phyloP scores from a whole-genome alignment of 1,139 yeast species.

The Pichia sp. region DNA sequence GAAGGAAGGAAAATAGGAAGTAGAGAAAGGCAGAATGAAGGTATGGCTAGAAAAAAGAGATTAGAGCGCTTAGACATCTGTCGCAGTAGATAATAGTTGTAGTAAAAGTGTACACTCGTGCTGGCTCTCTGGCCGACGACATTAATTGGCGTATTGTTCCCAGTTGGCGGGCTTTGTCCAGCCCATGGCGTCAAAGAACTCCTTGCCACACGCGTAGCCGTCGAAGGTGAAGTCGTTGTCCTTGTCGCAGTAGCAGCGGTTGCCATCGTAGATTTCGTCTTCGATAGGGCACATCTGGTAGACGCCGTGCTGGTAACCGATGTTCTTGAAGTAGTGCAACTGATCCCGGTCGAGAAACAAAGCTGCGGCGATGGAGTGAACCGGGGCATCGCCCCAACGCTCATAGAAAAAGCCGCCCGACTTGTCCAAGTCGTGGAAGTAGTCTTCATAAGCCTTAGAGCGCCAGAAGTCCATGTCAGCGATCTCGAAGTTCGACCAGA shows the following conservation, averaged over 20 bases:
- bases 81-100: too few species aligned
- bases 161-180: slow-evolving; percentile 51
- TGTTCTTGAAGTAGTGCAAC: slow-evolving; percentile 51
- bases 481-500: slow-evolving; percentile 57
- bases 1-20: too few species aligned
- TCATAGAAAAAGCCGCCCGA: slow-evolving; percentile 59
- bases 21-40: too few species aligned
- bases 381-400: slow-evolving; percentile 62
- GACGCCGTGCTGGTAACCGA: slow-evolving; percentile 54
- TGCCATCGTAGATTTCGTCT: slow-evolving; percentile 37
- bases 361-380: slow-evolving; percentile 54
- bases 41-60: too few species aligned
- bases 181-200: slow-evolving; percentile 47
- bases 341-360: slow-evolving; percentile 42
- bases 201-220: slow-evolving; percentile 51
- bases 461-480: slow-evolving; percentile 54
- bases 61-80: too few species aligned
- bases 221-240: slow-evolving; percentile 48
- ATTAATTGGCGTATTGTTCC: slow-evolving; percentile 34
- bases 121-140: too few species aligned
- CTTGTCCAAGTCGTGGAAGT: slow-evolving; percentile 45
- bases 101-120: too few species aligned
- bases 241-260: slow-evolving; percentile 51
- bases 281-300: slow-evolving; percentile 56
- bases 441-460: slow-evolving; percentile 42